Percentiles rank a stretch among this genome's conserved stretches.
phyloP scores from a whole-genome alignment of 176 grass and related monocot species.

The Carex myosuroides region DNA sequence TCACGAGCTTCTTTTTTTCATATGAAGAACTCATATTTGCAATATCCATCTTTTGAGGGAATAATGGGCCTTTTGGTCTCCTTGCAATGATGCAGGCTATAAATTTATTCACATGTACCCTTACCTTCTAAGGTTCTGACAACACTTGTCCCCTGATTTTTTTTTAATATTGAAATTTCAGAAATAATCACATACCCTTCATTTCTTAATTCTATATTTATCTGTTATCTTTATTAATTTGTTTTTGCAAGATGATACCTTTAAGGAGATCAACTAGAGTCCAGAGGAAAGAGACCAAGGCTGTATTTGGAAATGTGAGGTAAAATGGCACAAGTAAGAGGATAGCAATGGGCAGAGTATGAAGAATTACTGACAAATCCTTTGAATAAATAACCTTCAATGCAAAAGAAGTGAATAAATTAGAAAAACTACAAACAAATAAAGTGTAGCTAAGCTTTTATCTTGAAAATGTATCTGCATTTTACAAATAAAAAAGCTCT shows the following conservation, averaged over 20 bases:
- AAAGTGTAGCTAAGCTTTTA: constrained; percentile 4
- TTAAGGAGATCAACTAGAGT: constrained; percentile 45
- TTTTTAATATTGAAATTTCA: not conserved
- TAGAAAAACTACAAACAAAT: constrained; percentile 21
- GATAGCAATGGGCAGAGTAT: constrained; percentile 59
- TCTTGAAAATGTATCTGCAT: not conserved
- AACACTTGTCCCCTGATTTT: not conserved
- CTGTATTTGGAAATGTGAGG: constrained; percentile 46
- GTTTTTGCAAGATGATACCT: constrained; percentile 42
- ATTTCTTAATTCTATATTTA: not conserved
- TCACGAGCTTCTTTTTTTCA: not conserved
- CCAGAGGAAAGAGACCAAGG: constrained; percentile 42
- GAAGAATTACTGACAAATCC: constrained; percentile 62
- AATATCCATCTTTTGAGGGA: not conserved
- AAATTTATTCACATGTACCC: not conserved
- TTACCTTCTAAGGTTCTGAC: not conserved
- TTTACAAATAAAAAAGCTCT: constrained; percentile 4
- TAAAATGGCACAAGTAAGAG: constrained; percentile 66
- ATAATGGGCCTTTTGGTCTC: not conserved
- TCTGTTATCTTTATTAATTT: not conserved
- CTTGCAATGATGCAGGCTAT: not conserved
- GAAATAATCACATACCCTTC: not conserved
- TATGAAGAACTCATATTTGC: not conserved
- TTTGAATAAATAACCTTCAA: constrained; percentile 80
- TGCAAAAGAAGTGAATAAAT: constrained; percentile 27